Evolutionary conservation across 2,329 filamentous ascomycete species (phyloP).

Genomic region (Cercospora canescens): DNA sequence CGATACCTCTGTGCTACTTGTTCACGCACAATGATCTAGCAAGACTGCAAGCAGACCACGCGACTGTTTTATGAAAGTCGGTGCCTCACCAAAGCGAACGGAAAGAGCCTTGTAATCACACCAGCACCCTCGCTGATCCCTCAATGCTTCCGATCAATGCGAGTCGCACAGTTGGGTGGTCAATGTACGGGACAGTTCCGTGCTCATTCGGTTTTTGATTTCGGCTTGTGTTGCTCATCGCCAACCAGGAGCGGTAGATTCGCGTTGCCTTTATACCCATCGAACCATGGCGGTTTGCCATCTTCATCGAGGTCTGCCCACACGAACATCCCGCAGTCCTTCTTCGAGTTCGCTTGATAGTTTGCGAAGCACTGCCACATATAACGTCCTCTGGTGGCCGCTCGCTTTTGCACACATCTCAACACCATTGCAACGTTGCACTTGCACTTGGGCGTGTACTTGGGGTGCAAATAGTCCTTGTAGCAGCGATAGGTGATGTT

Average conservation of each 20-base stretch:
- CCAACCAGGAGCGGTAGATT: constrained; percentile 24
- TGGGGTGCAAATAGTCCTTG: constrained; percentile 72
- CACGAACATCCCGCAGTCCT: constrained; percentile 72
- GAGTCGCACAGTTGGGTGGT: no score
- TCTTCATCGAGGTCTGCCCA: constrained; percentile 89
- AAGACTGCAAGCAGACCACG: no score
- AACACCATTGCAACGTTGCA: constrained; percentile 71
- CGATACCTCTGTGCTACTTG: no score
- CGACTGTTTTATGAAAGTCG: no score
- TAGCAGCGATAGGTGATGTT: constrained; percentile 95
- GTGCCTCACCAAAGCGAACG: no score
- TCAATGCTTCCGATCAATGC: no score
- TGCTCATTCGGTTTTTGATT: neutral
- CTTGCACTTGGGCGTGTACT: constrained; percentile 72
- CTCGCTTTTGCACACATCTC: constrained; percentile 76
- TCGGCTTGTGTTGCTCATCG: neutral
- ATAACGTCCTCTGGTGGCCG: constrained; percentile 74
- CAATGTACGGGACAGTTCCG: no score
- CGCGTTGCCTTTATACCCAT: constrained; percentile 34
- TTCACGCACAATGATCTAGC: no score
- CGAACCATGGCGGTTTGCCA: constrained; percentile 70
- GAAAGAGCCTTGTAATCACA: no score
- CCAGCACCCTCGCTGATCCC: no score
- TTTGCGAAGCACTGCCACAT: constrained; percentile 92
- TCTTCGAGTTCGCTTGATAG: constrained; percentile 62